Evolutionary conservation across 192 early-diverging fungal species (phyloP).

Genomic region (Podila horticola): DNA sequence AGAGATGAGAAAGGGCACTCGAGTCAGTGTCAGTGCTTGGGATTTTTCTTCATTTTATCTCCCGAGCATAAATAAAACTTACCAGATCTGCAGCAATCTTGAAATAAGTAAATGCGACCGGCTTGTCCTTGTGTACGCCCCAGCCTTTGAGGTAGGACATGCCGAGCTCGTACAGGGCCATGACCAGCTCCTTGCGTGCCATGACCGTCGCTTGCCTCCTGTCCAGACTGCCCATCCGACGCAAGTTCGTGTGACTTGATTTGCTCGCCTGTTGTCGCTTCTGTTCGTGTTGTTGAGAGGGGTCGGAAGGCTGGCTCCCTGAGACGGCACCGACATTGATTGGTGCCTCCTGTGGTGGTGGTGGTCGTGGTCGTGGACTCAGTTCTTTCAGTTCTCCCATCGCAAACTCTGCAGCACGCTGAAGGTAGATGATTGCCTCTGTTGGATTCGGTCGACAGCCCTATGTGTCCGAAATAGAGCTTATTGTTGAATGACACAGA

Average conservation of each 20-base stretch:
- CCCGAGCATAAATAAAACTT: background rate
- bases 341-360: background rate
- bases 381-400: slow-evolving; percentile 67
- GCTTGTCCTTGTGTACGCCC: slow-evolving; percentile 81
- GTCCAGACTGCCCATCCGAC: slow-evolving; percentile 28
- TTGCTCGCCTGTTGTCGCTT: background rate
- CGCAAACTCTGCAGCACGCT: slow-evolving; percentile 80
- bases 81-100: slow-evolving; percentile 80
- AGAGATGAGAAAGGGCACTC: too few species aligned
- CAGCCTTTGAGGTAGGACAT: slow-evolving; percentile 85
- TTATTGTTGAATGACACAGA: background rate
- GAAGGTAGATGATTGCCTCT: slow-evolving; percentile 75
- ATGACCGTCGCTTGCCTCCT: slow-evolving; percentile 24
- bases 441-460: slow-evolving; percentile 73
- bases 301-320: background rate
- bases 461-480: slow-evolving; percentile 28
- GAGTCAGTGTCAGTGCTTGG: too few species aligned
- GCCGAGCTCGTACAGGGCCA: slow-evolving; percentile 86
- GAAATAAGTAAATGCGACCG: slow-evolving; percentile 81
- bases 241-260: background rate
- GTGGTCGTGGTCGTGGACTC: background rate
- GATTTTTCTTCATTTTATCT: background rate
- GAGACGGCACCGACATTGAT: slow-evolving; percentile 19
- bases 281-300: background rate
- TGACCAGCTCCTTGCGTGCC: slow-evolving; percentile 73